Evolutionary conservation across 2,329 filamentous ascomycete species (phyloP).

Genomic region (Botrytis cinerea): DNA sequence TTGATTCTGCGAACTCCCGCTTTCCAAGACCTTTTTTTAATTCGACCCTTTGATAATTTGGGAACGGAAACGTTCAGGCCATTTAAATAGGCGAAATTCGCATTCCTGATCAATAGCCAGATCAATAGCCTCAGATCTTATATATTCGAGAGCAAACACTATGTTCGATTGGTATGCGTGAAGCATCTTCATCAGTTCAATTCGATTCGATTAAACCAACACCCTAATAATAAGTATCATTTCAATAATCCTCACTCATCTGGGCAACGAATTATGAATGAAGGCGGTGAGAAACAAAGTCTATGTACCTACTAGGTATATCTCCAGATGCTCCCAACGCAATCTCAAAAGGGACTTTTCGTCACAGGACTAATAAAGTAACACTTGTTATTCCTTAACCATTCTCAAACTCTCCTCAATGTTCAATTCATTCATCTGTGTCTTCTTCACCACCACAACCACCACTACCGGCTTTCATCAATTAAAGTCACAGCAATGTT

Average conservation of each 20-base stretch:
- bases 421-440: background rate
- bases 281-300: background rate
- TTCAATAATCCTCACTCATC: background rate
- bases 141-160: background rate
- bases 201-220: background rate
- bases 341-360: background rate
- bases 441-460: background rate
- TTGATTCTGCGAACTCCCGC: background rate
- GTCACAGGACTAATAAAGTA: background rate
- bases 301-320: background rate
- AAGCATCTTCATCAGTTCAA: background rate
- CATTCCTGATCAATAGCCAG: background rate
- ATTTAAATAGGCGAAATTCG: background rate
- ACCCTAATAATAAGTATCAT: background rate
- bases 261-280: background rate
- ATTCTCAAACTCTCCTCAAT: background rate
- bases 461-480: background rate
- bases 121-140: background rate
- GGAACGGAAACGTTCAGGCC: background rate
- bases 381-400: background rate
- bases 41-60: background rate
- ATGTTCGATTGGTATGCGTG: background rate
- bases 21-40: conserved; percentile 1
- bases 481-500: background rate
- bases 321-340: background rate